Evolutionary conservation across 2,329 filamentous ascomycete species (phyloP).

Genomic region (Xylariaceae sp.): DNA sequence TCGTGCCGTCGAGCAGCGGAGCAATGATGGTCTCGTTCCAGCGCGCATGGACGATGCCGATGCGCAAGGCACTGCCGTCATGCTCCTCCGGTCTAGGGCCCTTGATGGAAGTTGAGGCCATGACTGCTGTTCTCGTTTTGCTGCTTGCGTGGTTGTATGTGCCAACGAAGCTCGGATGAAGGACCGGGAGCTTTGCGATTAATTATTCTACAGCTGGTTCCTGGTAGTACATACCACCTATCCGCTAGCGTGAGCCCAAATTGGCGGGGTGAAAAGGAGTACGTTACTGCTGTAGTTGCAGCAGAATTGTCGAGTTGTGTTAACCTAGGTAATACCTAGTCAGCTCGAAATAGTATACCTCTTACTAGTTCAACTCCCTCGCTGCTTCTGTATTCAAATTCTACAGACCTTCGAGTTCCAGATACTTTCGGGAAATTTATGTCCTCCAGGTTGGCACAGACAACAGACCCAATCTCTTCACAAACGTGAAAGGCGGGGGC

Average conservation of each 20-base stretch:
- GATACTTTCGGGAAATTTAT: not conserved
- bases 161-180: not conserved
- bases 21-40: conserved; percentile 92
- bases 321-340: too few species aligned
- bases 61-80: conserved; percentile 69
- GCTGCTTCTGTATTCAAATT: too few species aligned
- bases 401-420: not conserved
- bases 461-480: not conserved
- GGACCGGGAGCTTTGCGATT: not conserved
- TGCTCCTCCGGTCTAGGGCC: conserved; percentile 53
- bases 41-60: conserved; percentile 91
- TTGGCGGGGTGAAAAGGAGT: too few species aligned
- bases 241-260: too few species aligned
- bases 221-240: not conserved
- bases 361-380: too few species aligned
- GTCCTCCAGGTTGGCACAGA: not conserved
- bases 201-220: not conserved
- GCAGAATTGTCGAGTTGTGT: too few species aligned
- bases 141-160: not conserved
- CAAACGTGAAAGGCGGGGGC: conserved; percentile 8
- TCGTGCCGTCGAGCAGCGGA: conserved; percentile 74
- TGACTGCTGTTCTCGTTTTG: conserved; percentile 6
- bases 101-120: conserved; percentile 45
- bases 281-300: too few species aligned
- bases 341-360: too few species aligned